Base-by-base conservation (phyloP, 257 asterid genomes). In the Scutellaria galericulata region DNA sequence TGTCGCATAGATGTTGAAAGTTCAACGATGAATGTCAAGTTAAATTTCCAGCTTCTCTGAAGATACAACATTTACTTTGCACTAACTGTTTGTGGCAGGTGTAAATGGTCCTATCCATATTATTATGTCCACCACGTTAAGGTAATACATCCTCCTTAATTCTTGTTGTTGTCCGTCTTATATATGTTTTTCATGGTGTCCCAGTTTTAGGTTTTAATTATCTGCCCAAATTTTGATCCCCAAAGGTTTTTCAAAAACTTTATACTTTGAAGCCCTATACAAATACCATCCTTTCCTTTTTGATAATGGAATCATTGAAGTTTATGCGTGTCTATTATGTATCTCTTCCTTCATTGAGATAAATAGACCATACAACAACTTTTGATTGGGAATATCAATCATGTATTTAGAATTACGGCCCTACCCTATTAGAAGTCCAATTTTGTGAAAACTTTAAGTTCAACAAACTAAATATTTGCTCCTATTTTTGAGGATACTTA, bases 61-160 rank as follows among this genome's bases (percentile, higher is more conserved):
- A 61, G 53, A 7, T 51, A 51, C 61, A 57, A 54, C 45, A 52
- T 72, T 53, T 53, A 39, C 65, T 50, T 14, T 51, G 39, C 48
- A 64, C 66, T 66, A 64, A 73, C 66, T 64, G 57, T 64, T 64
- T 73, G 27, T 64, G 72, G 47, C 84, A 82, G 85, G 87, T 78
- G 83, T 85, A 45, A 80, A 82, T 70, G 82, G 84, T 59, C 85
- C 89, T 53, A 66, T 75, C 70, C 85, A 77, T 66, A 77, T 82
- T 55, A 75, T 80, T 47, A 73, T 80, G 82, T 74, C 85, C 31
- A 41, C 80, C 57, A 60, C 75, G 37, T 71, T 82, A 69, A 80
- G 89, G 81, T 77, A 61, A 56, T 37, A 44, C 24, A 18, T 39
- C 46, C 50, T 76, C 76, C 12, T 11, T 20, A 12, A 37, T 66